Base-by-base conservation (phyloP, 2,329 filamentous ascomycete species). In the Xylariaceae sp. region DNA sequence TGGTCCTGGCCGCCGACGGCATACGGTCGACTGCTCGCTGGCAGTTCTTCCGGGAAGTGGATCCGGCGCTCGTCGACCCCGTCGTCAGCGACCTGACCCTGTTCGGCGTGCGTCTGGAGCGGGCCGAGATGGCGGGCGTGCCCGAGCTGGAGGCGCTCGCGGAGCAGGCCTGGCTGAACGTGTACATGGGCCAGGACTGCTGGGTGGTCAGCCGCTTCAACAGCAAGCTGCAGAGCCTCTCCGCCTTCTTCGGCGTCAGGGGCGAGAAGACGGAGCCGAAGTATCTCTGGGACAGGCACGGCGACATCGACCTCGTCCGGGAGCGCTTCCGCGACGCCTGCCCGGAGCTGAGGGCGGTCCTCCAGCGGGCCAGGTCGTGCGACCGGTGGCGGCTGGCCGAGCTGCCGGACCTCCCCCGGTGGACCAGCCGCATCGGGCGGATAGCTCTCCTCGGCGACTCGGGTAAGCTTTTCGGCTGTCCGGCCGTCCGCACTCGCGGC, bases 181-280 rank as follows among this genome's bases (percentile, higher is more conserved):
- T 38, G 6, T 38, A 35, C 14, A 31, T 38, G 32, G 36, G 36
- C 5, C 15, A 28, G 23, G 13, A 24, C 13, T 16, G 26, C 1
- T 38, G 29, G 21, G 32, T 38, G n/a, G 36, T 38, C 16, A 28
- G 26, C 28, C 17, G 32, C 10, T 31, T 24, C 25, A 35, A 27
- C 16, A 13, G 6, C 22, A 38, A 38, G 17, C 32, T 38, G 2
- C 6, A 13, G 7, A 13, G 18, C 13, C 29, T 22, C 9, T 15
- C 17, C 2, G 31, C 19, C 14, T 29, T 38, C 19, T 38, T 38
- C 26, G 36, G 36, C 2, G 31, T 38, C 32, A 30, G 29, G 18
- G 36, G 36, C 17, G 32, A 32, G n/a, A n/a, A n/a, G n/a, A 38
- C 36, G 16, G 36, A 35, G n/a, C 32, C 31, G n/a, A 26, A 17